Evolutionary conservation across 202 grass and related monocot species (phyloP), one percentile per base, ranked within the genome.

Genomic region (Carex arenaria): DNA sequence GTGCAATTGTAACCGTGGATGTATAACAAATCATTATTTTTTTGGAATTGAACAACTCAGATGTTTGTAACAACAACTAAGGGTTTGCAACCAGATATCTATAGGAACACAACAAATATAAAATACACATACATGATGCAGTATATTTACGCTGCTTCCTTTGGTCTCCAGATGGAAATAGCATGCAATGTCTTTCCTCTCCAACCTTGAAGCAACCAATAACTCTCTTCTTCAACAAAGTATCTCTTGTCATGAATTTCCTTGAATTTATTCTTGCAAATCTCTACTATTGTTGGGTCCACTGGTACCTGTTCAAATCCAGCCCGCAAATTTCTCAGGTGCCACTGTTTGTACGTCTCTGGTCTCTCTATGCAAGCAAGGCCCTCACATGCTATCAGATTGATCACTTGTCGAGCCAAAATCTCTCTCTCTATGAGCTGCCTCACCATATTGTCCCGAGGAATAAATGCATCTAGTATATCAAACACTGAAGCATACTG

Each of bases 311-410:
- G 87, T 52, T 54, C 15, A 70, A 89, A 85, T 5, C 79, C 71
- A 19, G 83, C 87, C 62, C 84, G 81, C 10, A 85, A 56, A 49
- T 89, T 89, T 64, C 87, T 89, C 12, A 85, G 64, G 45, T 89
- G 87, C 87, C 87, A 89, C 79, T 89, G 87, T 67, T 89, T 89
- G 71, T 83, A 89, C 3, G 84, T 82, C 87, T 89, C 87, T 9
- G 79, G 83, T 26, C 79, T 82, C 83, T 85, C 83, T 5, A 89
- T 69, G 36, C 60, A 85, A 67, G 85, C 79, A 4, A 84, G 43
- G 10, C 87, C 87, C 52, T 89, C 87, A 8, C 83, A 89, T 63
- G 87, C 87, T 83, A 89, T 86, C 6, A 89, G 65, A 83, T 89
- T 89, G 38, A 89, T 70, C 22, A 83, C 79, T 14, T 82, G 70